phyloP scores from a whole-genome alignment of 176 grass and related monocot genomes.

The Paspalum notatum region DNA sequence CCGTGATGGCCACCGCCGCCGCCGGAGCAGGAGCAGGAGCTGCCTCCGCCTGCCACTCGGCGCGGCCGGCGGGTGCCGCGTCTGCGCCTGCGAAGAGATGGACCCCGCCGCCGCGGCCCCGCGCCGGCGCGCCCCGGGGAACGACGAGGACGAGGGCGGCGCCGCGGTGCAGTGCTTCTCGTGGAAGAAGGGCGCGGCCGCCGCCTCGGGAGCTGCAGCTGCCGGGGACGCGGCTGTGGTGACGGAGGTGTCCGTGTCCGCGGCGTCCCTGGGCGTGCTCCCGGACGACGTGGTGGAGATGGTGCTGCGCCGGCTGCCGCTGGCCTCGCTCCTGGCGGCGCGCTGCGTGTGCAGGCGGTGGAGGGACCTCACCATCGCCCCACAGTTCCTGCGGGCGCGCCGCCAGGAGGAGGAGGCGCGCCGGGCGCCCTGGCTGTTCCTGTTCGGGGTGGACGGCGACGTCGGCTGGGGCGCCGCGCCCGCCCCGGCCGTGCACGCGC shows the following conservation, averaged over 20 bases:
- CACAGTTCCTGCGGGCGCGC: constrained; percentile 65
- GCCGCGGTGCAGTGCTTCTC: constrained; percentile 47
- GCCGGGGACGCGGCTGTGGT: background rate
- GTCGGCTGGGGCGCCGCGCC: constrained; percentile 50
- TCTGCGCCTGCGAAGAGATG: constrained; percentile 75
- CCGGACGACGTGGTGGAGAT: constrained; percentile 87
- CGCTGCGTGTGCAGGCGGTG: constrained; percentile 90
- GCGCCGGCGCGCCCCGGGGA: constrained; percentile 2
- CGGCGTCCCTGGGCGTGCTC: constrained; percentile 41
- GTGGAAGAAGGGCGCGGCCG: constrained; percentile 40
- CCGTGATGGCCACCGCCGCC: background rate
- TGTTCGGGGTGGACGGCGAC: constrained; percentile 63
- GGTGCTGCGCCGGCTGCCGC: constrained; percentile 73
- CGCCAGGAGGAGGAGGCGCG: constrained; percentile 22
- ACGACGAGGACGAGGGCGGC: constrained; percentile 20
- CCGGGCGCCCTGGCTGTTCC: constrained; percentile 71
- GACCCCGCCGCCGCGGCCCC: constrained; percentile 37
- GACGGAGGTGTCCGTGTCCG: background rate
- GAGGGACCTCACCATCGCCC: constrained; percentile 65
- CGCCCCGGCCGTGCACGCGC: constrained; percentile 58
- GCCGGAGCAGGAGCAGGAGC: background rate
- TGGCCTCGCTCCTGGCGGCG: constrained; percentile 64
- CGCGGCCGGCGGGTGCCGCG: constrained; percentile 67
- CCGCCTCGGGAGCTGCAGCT: background rate
- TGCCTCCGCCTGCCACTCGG: constrained; percentile 64